Conservation (phyloP, 148 eudicot genomes). For the Bassia scoparia region DNA sequence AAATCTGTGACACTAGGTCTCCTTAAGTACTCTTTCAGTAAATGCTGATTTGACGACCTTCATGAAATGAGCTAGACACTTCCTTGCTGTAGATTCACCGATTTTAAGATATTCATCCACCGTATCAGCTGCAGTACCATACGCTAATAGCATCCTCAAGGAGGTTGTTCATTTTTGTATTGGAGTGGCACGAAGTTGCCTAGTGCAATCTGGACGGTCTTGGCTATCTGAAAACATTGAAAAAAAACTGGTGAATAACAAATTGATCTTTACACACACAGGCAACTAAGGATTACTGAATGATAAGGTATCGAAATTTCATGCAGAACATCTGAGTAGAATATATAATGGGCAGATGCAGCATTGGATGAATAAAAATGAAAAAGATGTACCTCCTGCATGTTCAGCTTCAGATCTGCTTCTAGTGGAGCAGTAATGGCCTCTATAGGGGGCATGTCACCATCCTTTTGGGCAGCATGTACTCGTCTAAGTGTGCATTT, state of each 20-base stretch:
- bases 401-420: conserved; percentile 87
- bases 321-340: background rate
- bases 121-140: background rate
- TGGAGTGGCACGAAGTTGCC: background rate
- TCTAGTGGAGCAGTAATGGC: conserved; percentile 94
- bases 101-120: too few species aligned
- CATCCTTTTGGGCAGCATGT: conserved; percentile 88
- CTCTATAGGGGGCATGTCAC: conserved; percentile 94
- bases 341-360: background rate
- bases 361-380: conserved; percentile 1
- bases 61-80: too few species aligned
- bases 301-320: background rate
- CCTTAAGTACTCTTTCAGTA: background rate
- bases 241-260: too few species aligned
- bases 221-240: too few species aligned
- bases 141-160: conserved; percentile 5
- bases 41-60: too few species aligned
- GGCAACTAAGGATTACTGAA: background rate
- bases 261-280: background rate
- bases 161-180: background rate
- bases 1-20: background rate
- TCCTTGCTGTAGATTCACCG: too few species aligned
- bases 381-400: conserved; percentile 54
- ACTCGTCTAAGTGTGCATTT: conserved; percentile 99
- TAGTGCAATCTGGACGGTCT: too few species aligned